Percentiles rank a stretch among this genome's conserved stretches.
Conservation (phyloP, 352 stramenopile species). For the Globisporangium ultimum region DNA sequence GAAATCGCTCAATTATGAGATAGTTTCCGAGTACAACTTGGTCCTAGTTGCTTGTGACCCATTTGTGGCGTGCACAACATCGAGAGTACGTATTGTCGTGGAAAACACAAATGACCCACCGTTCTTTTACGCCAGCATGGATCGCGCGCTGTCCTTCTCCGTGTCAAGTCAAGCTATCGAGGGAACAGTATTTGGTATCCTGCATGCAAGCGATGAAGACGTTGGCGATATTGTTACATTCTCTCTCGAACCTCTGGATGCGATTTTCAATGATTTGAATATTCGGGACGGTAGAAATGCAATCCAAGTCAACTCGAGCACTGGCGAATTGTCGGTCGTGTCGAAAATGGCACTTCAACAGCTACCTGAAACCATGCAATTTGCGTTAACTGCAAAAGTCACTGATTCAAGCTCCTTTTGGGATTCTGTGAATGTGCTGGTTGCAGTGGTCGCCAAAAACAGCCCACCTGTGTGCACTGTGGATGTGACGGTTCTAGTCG, state of each 20-base stretch:
- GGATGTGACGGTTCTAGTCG: conserved; percentile 1
- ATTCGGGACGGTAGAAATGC: neutral
- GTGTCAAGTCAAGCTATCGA: conserved; percentile 1
- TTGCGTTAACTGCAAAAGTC: conserved; percentile 6
- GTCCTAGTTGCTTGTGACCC: conserved; percentile 8
- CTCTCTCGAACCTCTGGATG: neutral
- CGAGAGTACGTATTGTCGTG: neutral
- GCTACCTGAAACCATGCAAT: neutral
- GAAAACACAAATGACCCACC: conserved; percentile 8
- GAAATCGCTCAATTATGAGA: conserved; percentile 3
- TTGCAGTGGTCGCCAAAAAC: conserved; percentile 5
- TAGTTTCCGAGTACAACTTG: conserved; percentile 1
- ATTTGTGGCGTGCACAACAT: conserved; percentile 5
- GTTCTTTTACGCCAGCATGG: neutral
- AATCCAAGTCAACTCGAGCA: conserved; percentile 6
- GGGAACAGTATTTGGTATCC: conserved; percentile 1
- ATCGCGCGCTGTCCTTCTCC: conserved; percentile 7
- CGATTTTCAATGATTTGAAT: neutral
- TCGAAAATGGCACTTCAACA: neutral
- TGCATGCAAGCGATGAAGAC: conserved; percentile 8
- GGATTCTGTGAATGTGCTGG: conserved; percentile 1
- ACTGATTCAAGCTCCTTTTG: neutral
- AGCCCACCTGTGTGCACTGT: conserved; percentile 6
- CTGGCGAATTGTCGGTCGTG: conserved; percentile 4
- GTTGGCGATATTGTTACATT: conserved; percentile 5